Evolutionary conservation across 225 moss, liverwort and hornwort genomes (phyloP).

Genomic region (Physcomitrium patens): DNA sequence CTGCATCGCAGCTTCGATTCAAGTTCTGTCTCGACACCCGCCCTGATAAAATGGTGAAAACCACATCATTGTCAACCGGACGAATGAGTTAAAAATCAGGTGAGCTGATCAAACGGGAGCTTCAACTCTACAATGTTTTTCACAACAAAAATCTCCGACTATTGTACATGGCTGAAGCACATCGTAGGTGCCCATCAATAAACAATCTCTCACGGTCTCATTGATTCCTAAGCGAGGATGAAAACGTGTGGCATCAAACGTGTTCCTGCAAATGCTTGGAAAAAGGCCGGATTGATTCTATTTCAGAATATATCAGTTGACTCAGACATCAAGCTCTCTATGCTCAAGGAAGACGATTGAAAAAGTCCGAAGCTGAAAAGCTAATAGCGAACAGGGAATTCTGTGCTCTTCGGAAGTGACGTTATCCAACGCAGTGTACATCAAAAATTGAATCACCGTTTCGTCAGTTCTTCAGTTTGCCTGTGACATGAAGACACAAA

Average conservation of each 20-base stretch:
- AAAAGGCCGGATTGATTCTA: background rate
- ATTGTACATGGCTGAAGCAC: background rate
- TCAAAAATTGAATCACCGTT: no score
- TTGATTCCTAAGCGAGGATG: background rate
- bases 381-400: no score
- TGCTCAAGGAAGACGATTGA: background rate
- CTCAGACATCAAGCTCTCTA: background rate
- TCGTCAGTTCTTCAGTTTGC: no score
- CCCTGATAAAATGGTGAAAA: background rate
- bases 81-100: background rate
- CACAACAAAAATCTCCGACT: background rate
- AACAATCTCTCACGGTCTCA: no score
- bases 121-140: no score
- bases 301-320: background rate
- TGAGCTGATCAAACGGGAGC: background rate
- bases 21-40: background rate
- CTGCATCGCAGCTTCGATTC: conserved; percentile 13
- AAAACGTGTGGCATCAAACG: background rate
- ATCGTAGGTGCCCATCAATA: no score
- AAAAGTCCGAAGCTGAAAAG: no score
- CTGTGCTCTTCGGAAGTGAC: no score
- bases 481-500: no score
- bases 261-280: background rate
- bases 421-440: no score
- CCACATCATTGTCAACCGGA: no score